A percentile compares a stretch with the other conserved stretches of the same genome.
Evolutionary conservation across 1,139 yeast genomes (phyloP).

Genomic region (Scheffersomyces segobiensis): DNA sequence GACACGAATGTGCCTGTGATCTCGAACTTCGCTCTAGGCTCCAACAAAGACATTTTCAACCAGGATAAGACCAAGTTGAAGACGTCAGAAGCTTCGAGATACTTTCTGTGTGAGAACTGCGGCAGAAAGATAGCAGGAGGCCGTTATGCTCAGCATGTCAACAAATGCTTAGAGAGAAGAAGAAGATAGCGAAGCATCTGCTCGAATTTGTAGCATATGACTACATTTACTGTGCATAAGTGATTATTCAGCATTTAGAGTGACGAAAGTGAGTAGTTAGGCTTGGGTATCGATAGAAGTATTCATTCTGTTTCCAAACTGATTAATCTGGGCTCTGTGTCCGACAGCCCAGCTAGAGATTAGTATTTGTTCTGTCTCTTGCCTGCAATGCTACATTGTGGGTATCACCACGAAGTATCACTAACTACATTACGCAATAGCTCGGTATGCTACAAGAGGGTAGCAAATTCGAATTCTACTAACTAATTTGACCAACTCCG

Average conservation of each 20-base stretch:
- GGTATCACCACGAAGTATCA: neutral
- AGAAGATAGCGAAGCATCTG: constrained; percentile 10
- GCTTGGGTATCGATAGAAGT: neutral
- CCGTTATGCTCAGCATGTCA: constrained; percentile 89
- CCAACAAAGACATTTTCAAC: constrained; percentile 38
- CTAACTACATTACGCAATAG: neutral
- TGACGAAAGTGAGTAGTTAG: neutral
- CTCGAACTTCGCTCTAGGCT: constrained; percentile 10
- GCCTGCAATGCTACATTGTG: neutral
- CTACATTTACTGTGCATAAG: neutral
- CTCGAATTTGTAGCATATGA: neutral
- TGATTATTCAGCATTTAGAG: neutral
- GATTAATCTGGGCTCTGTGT: no score
- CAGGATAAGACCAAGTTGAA: constrained; percentile 44
- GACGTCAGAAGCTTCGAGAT: constrained; percentile 42
- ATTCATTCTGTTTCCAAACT: no score
- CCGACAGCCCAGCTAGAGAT: neutral
- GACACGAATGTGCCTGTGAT: constrained; percentile 5
- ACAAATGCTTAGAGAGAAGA: constrained; percentile 68
- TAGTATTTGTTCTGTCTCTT: neutral
- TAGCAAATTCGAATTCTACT: neutral
- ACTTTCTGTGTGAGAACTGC: constrained; percentile 81
- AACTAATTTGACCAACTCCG: neutral
- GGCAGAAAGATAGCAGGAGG: constrained; percentile 86
- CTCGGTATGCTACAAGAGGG: neutral